Conservation (phyloP, 768 basidiomycete genomes). For the Tricholoma flavovirens region DNA sequence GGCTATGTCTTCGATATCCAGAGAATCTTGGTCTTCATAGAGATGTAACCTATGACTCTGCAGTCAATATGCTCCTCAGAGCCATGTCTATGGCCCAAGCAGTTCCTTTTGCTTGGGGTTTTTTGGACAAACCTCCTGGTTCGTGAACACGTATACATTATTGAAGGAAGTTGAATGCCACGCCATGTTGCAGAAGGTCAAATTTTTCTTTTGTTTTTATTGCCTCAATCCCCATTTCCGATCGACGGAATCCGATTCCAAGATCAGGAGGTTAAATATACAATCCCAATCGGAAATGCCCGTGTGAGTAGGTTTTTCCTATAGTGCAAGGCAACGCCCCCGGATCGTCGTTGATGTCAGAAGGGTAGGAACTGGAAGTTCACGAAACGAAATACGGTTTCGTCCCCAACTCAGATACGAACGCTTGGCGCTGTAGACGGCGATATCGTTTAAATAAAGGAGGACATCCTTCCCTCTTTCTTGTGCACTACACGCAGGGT, state of each 20-base stretch:
- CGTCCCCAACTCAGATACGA: conserved; percentile 58
- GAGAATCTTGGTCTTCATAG: conserved; percentile 55
- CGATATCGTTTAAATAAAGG: conserved; percentile 71
- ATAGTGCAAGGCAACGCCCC: conserved; percentile 3
- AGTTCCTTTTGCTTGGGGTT: conserved; percentile 66
- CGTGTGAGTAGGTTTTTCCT: conserved; percentile 43
- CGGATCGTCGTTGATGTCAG: conserved; percentile 1
- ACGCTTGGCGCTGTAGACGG: conserved; percentile 63
- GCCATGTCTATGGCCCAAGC: conserved; percentile 51
- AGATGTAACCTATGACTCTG: conserved; percentile 50
- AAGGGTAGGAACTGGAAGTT: conserved; percentile 70
- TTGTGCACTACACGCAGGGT: conserved; percentile 73
- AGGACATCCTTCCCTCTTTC: conserved; percentile 64
- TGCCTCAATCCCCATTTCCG: conserved; percentile 55
- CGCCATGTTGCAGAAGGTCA: conserved; percentile 47
- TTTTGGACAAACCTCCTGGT: conserved; percentile 76
- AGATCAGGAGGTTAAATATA: conserved; percentile 62
- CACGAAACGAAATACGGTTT: conserved; percentile 72
- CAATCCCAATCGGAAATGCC: conserved; percentile 40
- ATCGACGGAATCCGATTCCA: conserved; percentile 74
- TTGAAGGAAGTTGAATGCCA: not conserved
- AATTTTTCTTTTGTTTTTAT: conserved; percentile 60
- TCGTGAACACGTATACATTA: conserved; percentile 18
- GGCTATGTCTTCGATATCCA: conserved; percentile 66
- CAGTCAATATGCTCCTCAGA: conserved; percentile 54